Conservation (phyloP, 1,139 yeast species). For the Taphrina deformans region DNA sequence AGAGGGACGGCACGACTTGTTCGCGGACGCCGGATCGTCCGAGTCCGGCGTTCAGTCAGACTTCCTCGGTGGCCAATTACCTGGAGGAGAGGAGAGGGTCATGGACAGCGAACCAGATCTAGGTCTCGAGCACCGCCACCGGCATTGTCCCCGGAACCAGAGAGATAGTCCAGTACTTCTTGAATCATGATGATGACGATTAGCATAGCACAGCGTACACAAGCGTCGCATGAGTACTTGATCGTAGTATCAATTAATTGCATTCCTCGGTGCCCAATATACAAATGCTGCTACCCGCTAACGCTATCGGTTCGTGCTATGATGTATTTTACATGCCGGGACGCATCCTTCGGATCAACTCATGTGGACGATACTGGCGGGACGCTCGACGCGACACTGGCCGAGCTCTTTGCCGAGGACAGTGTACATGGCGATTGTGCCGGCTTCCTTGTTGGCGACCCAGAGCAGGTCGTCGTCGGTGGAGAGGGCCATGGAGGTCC, state of each 20-base stretch:
- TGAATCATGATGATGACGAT: no score
- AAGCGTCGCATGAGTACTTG: no score
- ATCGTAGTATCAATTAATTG: no score
- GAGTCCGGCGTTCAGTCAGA: constrained; percentile 5
- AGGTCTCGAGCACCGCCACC: neutral
- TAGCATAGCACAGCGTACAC: neutral
- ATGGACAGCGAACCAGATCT: neutral
- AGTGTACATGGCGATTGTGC: neutral
- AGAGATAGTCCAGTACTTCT: no score
- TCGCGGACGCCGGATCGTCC: constrained; percentile 1
- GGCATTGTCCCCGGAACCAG: no score
- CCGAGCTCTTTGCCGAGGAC: neutral
- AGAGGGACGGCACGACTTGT: constrained; percentile 1
- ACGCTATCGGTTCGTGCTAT: neutral
- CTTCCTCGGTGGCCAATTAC: neutral
- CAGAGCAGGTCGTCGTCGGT: neutral
- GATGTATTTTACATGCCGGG: neutral
- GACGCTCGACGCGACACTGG: neutral
- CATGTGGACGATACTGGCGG: constrained; percentile 14
- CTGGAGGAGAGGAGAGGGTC: neutral
- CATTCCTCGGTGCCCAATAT: neutral
- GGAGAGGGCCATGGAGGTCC: neutral
- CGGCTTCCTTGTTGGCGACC: neutral
- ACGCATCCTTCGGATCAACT: neutral
- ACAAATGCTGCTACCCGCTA: no score